Base-by-base conservation (phyloP, 768 basidiomycete genomes). In the Lentinus tigrinus region DNA sequence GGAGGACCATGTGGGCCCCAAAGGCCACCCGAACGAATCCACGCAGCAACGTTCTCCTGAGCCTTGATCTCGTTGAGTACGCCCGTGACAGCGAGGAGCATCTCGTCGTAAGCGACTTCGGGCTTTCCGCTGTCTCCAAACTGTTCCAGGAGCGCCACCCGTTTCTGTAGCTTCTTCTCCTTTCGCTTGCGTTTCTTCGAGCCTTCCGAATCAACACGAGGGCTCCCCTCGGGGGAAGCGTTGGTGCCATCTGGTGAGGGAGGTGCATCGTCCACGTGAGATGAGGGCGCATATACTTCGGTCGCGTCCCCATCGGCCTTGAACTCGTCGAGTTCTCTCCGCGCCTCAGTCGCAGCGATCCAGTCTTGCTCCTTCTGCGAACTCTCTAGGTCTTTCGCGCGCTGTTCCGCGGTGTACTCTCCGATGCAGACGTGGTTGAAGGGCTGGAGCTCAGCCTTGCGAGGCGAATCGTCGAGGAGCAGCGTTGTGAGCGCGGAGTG, bases 391-490 rank as follows among this genome's bases (percentile, higher is more conserved):
- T 81, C 79, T 17, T 60, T 59, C 17, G 67, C 66, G 27, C 86
- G 79, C 66, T 72, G 74, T 9, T 72, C 63, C 2, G 70, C 73
- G 14, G 77, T 74, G 67, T 92, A 93, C 66, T 92, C 91, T 10
- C 73, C 77, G 62, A 93, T 80, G 66, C 87, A 90, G 21, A 93
- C 73, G 66, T 94, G 92, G 67, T 91, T 94, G 74, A 82, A 89
- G 0, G 91, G 92, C 66, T 94, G 92, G 16, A 88, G 75, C 27
- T 74, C 78, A 0, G 88, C 82, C 63, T 83, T 83, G 58, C 70
- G 72, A 26, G 76, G 74, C 14, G 83, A 83, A 61, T 83, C 82
- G 57, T 83, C 81, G 11, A 83, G 69, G 26, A 83, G 72, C 21
- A 83, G 68, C 3, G 81, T 84, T 5, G 79, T 78, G 16, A 73